These are phyloP conservation scores for Aspergillus terreus DNA, from an alignment of 2,329 filamentous ascomycete genomes.

Conservation along the genomic window DNA sequence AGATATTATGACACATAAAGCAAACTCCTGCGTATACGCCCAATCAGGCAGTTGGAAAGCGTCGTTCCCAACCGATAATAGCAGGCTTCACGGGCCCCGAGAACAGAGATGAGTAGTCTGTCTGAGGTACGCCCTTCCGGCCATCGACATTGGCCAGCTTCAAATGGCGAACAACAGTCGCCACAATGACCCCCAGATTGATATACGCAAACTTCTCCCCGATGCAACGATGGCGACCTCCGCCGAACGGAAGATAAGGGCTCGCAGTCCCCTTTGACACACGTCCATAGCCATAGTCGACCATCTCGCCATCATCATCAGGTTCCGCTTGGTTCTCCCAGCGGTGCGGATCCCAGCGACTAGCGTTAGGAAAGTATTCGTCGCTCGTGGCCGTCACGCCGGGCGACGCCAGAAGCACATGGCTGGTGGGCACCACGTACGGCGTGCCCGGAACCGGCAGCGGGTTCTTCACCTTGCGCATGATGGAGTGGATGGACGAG, in stretches of 20 bases:
- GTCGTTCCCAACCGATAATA: constrained; percentile 16
- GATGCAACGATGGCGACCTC: constrained; percentile 69
- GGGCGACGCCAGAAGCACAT: constrained; percentile 77
- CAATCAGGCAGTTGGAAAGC: neutral
- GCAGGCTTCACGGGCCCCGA: constrained; percentile 17
- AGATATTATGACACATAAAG: no score
- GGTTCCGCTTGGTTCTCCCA: constrained; percentile 48
- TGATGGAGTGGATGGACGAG: constrained; percentile 68
- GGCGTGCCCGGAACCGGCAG: constrained; percentile 52
- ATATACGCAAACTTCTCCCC: constrained; percentile 74
- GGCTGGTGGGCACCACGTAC: constrained; percentile 72
- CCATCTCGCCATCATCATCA: constrained; percentile 51
- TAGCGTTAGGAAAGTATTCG: constrained; percentile 59
- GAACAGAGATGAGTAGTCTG: constrained; percentile 54
- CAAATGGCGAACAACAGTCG: constrained; percentile 59
- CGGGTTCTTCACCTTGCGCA: constrained; percentile 68
- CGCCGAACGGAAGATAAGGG: constrained; percentile 69
- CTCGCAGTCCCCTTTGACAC: constrained; percentile 58
- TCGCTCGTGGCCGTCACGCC: constrained; percentile 60
- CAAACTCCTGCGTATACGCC: no score
- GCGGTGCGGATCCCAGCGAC: constrained; percentile 59
- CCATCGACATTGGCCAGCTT: constrained; percentile 57
- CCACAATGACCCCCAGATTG: constrained; percentile 63
- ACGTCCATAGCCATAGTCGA: constrained; percentile 60
- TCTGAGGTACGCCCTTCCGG: constrained; percentile 55